Percentiles rank a stretch among this genome's conserved stretches.
Evolutionary conservation across 2,329 filamentous ascomycete species (phyloP).

Genomic region (Didymella keratinophila): DNA sequence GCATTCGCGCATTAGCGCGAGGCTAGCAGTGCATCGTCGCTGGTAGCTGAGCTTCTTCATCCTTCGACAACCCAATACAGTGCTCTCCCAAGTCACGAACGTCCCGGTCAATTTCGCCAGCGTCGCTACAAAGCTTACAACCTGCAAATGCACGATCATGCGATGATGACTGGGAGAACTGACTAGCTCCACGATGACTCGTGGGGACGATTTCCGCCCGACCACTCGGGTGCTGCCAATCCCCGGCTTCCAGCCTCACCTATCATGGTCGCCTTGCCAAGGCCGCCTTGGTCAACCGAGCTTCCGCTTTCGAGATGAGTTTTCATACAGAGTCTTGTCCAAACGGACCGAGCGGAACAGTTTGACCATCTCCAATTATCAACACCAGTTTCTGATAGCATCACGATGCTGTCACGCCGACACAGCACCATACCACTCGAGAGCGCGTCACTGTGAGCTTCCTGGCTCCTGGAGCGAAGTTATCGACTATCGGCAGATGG

Average conservation of each 20-base stretch:
- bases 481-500: background rate
- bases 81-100: background rate
- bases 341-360: background rate
- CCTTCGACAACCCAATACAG: background rate
- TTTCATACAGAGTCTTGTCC: background rate
- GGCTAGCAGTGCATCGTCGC: background rate
- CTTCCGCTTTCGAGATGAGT: slow-evolving; percentile 9
- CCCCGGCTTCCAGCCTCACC: slow-evolving; percentile 10
- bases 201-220: background rate
- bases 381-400: background rate
- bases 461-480: background rate
- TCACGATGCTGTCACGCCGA: background rate
- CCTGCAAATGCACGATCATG: background rate
- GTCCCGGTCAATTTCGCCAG: background rate
- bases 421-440: background rate
- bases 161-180: background rate
- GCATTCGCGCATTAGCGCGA: background rate
- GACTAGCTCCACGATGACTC: background rate
- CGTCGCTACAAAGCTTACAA: background rate
- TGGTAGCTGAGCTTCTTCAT: background rate
- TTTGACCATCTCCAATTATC: background rate
- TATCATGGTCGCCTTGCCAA: slow-evolving; percentile 15
- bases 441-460: background rate
- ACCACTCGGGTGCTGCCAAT: background rate
- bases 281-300: slow-evolving; percentile 7